Evolutionary conservation across 352 stramenopile species (phyloP).

Genomic region (Peronospora farinosa): DNA sequence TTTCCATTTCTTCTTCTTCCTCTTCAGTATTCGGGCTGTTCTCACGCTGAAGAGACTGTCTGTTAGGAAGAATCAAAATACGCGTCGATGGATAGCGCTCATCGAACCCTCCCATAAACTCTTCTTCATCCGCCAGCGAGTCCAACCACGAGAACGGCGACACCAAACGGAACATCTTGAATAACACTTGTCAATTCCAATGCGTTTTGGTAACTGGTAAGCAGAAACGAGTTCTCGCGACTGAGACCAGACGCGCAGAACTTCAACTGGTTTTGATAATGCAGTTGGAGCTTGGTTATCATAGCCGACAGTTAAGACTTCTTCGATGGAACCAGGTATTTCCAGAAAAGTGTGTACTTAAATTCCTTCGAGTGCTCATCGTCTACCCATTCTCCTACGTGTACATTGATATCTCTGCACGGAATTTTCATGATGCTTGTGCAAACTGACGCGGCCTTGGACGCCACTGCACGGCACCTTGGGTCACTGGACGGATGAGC

Average conservation of each 20-base stretch:
- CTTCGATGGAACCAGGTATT: slow-evolving; percentile 5
- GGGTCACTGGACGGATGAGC: slow-evolving; percentile 49
- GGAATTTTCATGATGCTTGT: slow-evolving; percentile 15
- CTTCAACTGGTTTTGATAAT: slow-evolving; percentile 11
- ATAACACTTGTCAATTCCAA: slow-evolving; percentile 8
- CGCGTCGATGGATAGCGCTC: slow-evolving; percentile 14
- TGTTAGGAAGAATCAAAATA: slow-evolving; percentile 16
- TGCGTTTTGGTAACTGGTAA: slow-evolving; percentile 18
- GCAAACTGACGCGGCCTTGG: slow-evolving; percentile 68
- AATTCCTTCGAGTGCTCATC: slow-evolving; percentile 3
- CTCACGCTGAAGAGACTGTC: slow-evolving; percentile 5
- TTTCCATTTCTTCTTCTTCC: slow-evolving; percentile 19
- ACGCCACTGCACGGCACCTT: slow-evolving; percentile 59
- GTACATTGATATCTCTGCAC: not conserved
- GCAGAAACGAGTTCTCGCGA: not conserved
- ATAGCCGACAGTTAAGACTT: slow-evolving; percentile 5
- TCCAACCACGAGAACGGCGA: slow-evolving; percentile 43
- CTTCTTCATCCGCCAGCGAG: slow-evolving; percentile 42
- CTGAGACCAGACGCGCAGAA: slow-evolving; percentile 14
- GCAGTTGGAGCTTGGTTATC: slow-evolving; percentile 2
- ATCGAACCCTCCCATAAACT: slow-evolving; percentile 34
- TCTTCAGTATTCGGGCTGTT: slow-evolving; percentile 11
- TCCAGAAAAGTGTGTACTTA: slow-evolving; percentile 14
- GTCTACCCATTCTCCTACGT: slow-evolving; percentile 7
- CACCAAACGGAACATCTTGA: slow-evolving; percentile 44